phyloP scores from a whole-genome alignment of 1,139 yeast genomes.

The Debaryomyces sp. region DNA sequence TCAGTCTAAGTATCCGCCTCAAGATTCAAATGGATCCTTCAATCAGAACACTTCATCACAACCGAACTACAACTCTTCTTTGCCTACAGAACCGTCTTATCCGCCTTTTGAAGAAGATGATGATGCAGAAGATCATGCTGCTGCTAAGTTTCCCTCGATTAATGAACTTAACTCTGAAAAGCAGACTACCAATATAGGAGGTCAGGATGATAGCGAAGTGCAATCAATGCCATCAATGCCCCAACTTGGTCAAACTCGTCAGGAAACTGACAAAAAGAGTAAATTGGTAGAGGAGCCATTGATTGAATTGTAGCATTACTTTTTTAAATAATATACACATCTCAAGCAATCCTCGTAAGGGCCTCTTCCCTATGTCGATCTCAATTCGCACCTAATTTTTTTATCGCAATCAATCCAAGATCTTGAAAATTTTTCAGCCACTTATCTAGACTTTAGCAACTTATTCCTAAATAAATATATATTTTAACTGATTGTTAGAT shows the following conservation, averaged over 20 bases:
- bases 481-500: constrained; percentile 1
- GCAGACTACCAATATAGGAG: constrained; percentile 7
- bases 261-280: not conserved
- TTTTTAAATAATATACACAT: not conserved
- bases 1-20: constrained; percentile 6
- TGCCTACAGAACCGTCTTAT: constrained; percentile 10
- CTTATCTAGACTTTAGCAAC: not conserved
- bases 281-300: constrained; percentile 33
- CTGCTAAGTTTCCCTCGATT: constrained; percentile 23
- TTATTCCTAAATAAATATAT: not conserved
- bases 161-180: constrained; percentile 15
- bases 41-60: constrained; percentile 1
- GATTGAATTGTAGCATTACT: constrained; percentile 31
- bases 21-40: not conserved
- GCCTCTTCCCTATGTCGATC: not conserved
- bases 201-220: constrained; percentile 6
- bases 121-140: constrained; percentile 22
- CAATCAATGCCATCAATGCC: constrained; percentile 14
- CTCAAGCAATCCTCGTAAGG: not conserved
- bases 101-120: constrained; percentile 9
- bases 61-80: constrained; percentile 11
- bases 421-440: constrained; percentile 1
- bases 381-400: constrained; percentile 3
- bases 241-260: not conserved
- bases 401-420: not conserved